Base-by-base conservation (phyloP, 2,329 filamentous ascomycete genomes). In the Fusarium vanettenii region DNA sequence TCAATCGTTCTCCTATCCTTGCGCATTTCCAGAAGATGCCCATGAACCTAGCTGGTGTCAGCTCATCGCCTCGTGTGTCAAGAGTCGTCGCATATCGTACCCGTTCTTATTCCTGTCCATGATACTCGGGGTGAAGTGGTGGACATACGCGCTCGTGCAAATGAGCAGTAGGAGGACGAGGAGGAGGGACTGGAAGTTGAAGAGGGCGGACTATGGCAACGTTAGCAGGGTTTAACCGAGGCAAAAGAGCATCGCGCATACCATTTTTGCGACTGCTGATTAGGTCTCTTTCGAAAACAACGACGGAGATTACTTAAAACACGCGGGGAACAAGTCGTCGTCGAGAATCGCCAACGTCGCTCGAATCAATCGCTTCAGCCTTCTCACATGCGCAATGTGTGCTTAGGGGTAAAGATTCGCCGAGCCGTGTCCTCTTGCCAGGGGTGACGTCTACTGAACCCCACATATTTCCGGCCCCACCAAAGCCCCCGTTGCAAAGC, bases 151-250 rank as follows among this genome's bases (percentile, higher is more conserved):
- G 84, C 94, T 95, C 67, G 97, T 98, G 89, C 97, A 99, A 81
- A 98, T 97, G 78, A 97, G 91, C 78, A 99, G 93, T 61, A 99
- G 92, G 80, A 99, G 92, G 77, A 98, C 96, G 79, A 98, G 91
- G 79, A 99, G 91, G 78, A 98, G 93, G 69, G 95, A 97, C 85
- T 98, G 95, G 88, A 99, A 98, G 87, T 98, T 98, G 92, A 99
- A 98, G 80, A 99, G 93, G 65, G 97, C 97, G 69, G 97, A 94
- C 97, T 98, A 80, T 31, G 29, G 22, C 18, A 37, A 18, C 39
- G 69, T 78, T 68, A 78, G 72, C 25, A 63, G 37, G 39, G 43
- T 22, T 18, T 18, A 25, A 20, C 52, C 37, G 25, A n/a, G n/a
- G 10, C 16, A 27, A 25, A 18, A 2, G 7, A 64, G 50, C 25